Base-by-base conservation (phyloP, 192 early-diverging fungal species). In the Backusella mclennaniae region DNA sequence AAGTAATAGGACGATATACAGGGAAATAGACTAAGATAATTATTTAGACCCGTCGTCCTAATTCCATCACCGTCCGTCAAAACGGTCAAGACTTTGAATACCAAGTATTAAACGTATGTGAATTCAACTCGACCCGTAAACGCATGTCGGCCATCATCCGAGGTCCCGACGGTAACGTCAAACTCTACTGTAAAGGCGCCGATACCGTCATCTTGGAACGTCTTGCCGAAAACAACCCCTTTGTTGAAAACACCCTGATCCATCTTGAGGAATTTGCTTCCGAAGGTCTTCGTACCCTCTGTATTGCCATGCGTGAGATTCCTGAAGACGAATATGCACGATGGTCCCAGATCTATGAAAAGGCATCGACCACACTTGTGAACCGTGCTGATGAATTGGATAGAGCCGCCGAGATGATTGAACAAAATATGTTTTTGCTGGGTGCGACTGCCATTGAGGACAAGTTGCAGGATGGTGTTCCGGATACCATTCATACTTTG, bases 371-470 rank as follows among this genome's bases (percentile, higher is more conserved):
- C n/a, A 96, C 95, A 0, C 89, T 99, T 80, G 93, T 88, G 41
- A 96, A 99, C 81, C 90, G 97, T 44, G 85, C 89, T 35, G 93
- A 93, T 26, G 93, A 93, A 81, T 83, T 99, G 31, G 96, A 97
- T 76, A 92, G 92, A 76, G 97, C 94, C 29, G 97, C 96, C 3
- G 98, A 99, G 82, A 79, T 96, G 75, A 98, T 99, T 79, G 98
- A 99, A 78, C 93, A 94, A 75, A 89, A 98, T 70, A 73, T 99
- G 74, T 93, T 95, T 71, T 82, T 99, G 69, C 82, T 99, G 8
- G 98, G 98, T 9, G 97, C 96, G 1, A 99, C 98, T 1, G 98
- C 98, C 6, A 99, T 99, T 79, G 98, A 99, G 84, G 98, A 98
- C 83, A 95, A 94, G 83, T 86, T 99, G 6, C 98, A 99, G 85